These are phyloP conservation scores for Tetrastigma voinierianum DNA, from an alignment of 164 flowering plant genomes.

Conservation along the genomic window DNA sequence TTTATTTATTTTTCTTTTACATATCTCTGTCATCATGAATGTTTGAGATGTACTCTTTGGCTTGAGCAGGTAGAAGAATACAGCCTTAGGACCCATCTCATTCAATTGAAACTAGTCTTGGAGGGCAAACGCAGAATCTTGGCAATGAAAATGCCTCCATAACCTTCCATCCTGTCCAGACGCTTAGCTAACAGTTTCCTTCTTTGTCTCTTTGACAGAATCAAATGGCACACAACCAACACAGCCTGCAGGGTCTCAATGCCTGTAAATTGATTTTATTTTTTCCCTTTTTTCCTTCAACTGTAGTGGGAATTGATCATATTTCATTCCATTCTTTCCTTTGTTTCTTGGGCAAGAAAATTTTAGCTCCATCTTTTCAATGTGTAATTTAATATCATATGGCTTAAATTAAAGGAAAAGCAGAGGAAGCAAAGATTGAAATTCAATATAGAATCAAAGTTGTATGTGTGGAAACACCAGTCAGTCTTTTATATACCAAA, in stretches of 20 bases:
- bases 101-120: constrained; percentile 53
- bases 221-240: background rate
- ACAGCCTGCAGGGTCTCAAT: constrained; percentile 20
- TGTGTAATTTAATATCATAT: constrained; percentile 33
- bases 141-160: constrained; percentile 20
- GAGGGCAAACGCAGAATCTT: constrained; percentile 15
- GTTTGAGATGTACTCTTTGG: background rate
- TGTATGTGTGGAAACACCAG: background rate
- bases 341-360: constrained; percentile 3
- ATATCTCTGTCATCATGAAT: too few relatives aligned
- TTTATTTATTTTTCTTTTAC: too few relatives aligned
- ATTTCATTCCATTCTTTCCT: constrained; percentile 8
- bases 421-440: constrained; percentile 21
- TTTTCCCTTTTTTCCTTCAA: constrained; percentile 3
- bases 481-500: too few relatives aligned
- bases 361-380: constrained; percentile 17
- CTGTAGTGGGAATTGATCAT: constrained; percentile 1
- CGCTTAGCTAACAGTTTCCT: constrained; percentile 16
- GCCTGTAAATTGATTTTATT: constrained; percentile 41
- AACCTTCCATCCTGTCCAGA: constrained; percentile 12
- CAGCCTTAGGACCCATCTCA: constrained; percentile 68
- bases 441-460: constrained; percentile 3
- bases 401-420: constrained; percentile 28
- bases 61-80: constrained; percentile 64
- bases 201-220: constrained; percentile 6